Conservation (phyloP, 106 monocot genomes). For the Alisma plantagoaquatica region DNA sequence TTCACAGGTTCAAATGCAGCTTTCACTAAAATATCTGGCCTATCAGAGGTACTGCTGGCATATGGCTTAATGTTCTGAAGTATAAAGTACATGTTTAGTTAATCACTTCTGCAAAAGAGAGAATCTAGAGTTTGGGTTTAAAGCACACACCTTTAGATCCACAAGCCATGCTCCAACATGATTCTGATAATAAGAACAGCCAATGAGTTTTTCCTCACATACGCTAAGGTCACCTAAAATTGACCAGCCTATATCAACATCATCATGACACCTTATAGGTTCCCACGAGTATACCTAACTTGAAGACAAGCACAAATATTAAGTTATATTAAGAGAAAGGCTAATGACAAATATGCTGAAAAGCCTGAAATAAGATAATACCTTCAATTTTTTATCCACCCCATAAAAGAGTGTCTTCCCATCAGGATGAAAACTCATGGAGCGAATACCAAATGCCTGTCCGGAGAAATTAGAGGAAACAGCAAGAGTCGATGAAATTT, state of each 20-base stretch:
- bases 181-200: slow-evolving; percentile 63
- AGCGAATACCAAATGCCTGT: slow-evolving; percentile 64
- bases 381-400: slow-evolving; percentile 71
- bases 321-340: too few relatives aligned
- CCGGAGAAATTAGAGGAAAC: too few relatives aligned
- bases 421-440: slow-evolving; percentile 91
- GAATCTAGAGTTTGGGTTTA: not conserved
- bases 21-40: slow-evolving; percentile 24
- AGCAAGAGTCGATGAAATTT: too few relatives aligned
- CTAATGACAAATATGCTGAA: too few relatives aligned
- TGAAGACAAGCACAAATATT: too few relatives aligned
- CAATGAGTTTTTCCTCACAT: slow-evolving; percentile 84
- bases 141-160: slow-evolving; percentile 57
- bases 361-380: slow-evolving; percentile 53
- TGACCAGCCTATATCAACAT: slow-evolving; percentile 74
- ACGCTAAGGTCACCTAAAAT: slow-evolving; percentile 70
- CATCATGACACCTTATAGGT: slow-evolving; percentile 85
- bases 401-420: slow-evolving; percentile 88
- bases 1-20: slow-evolving; percentile 17
- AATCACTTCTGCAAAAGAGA: not conserved
- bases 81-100: slow-evolving; percentile 8
- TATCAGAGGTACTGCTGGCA: slow-evolving; percentile 29
- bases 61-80: slow-evolving; percentile 84
- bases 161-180: slow-evolving; percentile 75
- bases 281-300: too few relatives aligned